Percentiles rank a stretch among this genome's conserved stretches.
These are phyloP conservation scores for Protea cynaroides DNA, from an alignment of 164 flowering plant species.

Conservation along the genomic window DNA sequence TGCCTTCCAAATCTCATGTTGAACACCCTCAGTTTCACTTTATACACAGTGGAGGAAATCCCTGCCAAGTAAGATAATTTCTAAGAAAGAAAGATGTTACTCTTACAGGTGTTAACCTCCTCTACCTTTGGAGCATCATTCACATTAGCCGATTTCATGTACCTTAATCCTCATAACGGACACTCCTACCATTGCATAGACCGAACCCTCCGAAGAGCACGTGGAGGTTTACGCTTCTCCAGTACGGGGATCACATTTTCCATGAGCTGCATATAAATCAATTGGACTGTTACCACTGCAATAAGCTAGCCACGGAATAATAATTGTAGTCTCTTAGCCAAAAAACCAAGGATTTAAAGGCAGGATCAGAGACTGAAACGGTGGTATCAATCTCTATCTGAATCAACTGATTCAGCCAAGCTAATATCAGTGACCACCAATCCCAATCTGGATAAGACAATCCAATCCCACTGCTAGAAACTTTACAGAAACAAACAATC, in stretches of 20 bases:
- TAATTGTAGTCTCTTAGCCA: too few species aligned
- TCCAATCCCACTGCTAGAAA: too few species aligned
- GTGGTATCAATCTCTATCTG: too few species aligned
- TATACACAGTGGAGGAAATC: neutral
- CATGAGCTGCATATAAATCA: conserved; percentile 33
- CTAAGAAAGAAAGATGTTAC: neutral
- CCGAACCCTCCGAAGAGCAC: conserved; percentile 27
- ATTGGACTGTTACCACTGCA: neutral
- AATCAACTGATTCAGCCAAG: too few species aligned
- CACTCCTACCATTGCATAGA: conserved; percentile 32
- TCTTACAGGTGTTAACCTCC: neutral
- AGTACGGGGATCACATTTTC: conserved; percentile 40
- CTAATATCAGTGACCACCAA: too few species aligned
- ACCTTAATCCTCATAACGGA: neutral
- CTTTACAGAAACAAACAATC: too few species aligned
- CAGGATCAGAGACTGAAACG: too few species aligned
- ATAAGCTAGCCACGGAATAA: too few species aligned
- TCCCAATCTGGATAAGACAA: too few species aligned
- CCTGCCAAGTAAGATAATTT: neutral
- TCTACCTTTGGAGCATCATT: neutral
- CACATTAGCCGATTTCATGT: neutral
- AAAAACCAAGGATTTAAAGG: too few species aligned
- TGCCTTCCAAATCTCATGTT: neutral
- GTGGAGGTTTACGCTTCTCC: conserved; percentile 34
- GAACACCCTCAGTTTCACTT: neutral